Percentiles rank a stretch among this genome's conserved stretches.
These are phyloP conservation scores for Chrysoporthe deuterocubensis DNA, from an alignment of 2,329 filamentous ascomycete species.

Conservation along the genomic window DNA sequence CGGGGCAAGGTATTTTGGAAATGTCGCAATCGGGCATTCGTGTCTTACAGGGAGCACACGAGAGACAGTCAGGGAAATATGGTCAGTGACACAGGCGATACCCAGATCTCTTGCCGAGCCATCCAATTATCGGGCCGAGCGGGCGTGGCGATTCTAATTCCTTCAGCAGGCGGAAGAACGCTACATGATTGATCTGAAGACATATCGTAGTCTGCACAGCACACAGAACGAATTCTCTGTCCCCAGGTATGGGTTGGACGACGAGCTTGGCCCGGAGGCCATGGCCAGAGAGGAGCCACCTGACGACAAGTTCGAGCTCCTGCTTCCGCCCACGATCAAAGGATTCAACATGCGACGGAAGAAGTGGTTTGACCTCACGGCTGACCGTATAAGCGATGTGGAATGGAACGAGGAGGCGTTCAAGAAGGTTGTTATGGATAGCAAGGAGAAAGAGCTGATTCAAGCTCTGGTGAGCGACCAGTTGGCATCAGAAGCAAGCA, in stretches of 20 bases:
- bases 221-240: not conserved
- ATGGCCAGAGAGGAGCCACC: conserved; percentile 5
- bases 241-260: not conserved
- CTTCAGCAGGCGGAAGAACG: no score
- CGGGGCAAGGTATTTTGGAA: no score
- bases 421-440: conserved; percentile 36
- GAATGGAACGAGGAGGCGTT: conserved; percentile 33
- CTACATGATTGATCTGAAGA: conserved; percentile 9
- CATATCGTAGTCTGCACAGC: conserved; percentile 1
- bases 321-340: conserved; percentile 7
- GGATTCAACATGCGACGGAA: not conserved
- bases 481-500: no score
- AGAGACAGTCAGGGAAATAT: no score
- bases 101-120: no score
- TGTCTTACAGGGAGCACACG: no score
- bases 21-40: no score
- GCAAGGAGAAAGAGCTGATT: conserved; percentile 40
- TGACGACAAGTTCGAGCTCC: not conserved
- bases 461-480: not conserved
- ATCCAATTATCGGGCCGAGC: no score
- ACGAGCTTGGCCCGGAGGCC: not conserved
- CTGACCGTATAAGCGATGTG: conserved; percentile 30
- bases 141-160: no score
- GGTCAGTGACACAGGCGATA: no score
- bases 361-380: conserved; percentile 12